phyloP scores from a whole-genome alignment of 805 yeast species.

The Myxozyma melibiosi region DNA sequence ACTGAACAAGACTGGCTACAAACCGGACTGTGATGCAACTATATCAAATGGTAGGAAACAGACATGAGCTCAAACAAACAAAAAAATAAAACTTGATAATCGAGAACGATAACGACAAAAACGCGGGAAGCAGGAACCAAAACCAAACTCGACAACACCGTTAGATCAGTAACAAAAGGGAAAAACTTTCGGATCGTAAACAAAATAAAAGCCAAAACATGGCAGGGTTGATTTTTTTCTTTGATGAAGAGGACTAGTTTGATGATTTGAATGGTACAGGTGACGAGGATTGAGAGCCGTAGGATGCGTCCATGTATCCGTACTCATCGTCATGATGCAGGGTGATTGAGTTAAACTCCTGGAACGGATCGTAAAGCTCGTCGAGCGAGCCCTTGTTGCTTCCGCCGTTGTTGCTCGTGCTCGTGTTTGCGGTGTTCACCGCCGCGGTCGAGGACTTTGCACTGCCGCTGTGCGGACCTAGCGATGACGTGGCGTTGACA shows the following conservation, averaged over 20 bases:
- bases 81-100: not conserved
- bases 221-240: too few relatives aligned
- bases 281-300: not conserved
- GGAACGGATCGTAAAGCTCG: constrained; percentile 71
- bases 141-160: constrained; percentile 7
- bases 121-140: not conserved
- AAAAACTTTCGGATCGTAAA: not conserved
- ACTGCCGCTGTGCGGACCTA: not conserved
- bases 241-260: too few relatives aligned
- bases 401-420: constrained; percentile 6
- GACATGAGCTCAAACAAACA: not conserved
- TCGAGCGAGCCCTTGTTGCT: constrained; percentile 38
- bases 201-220: not conserved
- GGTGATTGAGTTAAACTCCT: constrained; percentile 81
- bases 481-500: not conserved
- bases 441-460: constrained; percentile 15
- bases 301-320: constrained; percentile 34
- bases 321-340: constrained; percentile 68
- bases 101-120: not conserved
- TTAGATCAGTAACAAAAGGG: not conserved
- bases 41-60: not conserved
- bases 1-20: not conserved
- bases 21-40: not conserved
- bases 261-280: too few relatives aligned
- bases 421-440: constrained; percentile 8